These are phyloP conservation scores for Pyrenochaeta sp. DNA, from an alignment of 2,329 filamentous ascomycete species.

Conservation along the genomic window DNA sequence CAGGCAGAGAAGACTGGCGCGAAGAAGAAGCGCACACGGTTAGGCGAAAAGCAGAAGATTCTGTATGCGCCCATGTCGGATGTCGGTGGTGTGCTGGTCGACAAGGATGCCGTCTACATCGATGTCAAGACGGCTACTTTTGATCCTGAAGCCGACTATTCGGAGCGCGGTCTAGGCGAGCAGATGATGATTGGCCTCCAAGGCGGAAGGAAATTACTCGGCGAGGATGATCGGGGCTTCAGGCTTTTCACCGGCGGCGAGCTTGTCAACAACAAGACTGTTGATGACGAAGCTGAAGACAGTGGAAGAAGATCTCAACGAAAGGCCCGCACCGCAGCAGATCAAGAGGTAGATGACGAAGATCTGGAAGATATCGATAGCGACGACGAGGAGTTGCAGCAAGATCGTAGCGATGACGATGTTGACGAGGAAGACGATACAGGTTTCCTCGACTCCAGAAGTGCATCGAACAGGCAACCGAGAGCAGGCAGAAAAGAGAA, in stretches of 20 bases:
- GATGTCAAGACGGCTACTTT: slow-evolving; percentile 77
- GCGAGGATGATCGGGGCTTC: slow-evolving; percentile 81
- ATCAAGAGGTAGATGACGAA: slow-evolving; percentile 60
- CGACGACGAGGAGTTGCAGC: slow-evolving; percentile 63
- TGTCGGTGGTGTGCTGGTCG: slow-evolving; percentile 92
- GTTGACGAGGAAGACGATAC: slow-evolving; percentile 62
- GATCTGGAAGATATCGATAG: slow-evolving; percentile 57
- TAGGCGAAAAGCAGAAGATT: slow-evolving; percentile 97
- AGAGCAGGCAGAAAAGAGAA: slow-evolving; percentile 39
- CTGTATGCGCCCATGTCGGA: slow-evolving; percentile 98
- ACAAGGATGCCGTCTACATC: slow-evolving; percentile 96
- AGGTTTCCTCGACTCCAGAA: slow-evolving; percentile 51
- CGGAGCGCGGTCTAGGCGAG: slow-evolving; percentile 89
- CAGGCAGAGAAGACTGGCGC: slow-evolving; percentile 83
- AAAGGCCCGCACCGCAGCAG: slow-evolving; percentile 56
- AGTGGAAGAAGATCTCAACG: slow-evolving; percentile 62
- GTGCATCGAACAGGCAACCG: slow-evolving; percentile 48
- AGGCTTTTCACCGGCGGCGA: slow-evolving; percentile 84
- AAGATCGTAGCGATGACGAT: slow-evolving; percentile 55
- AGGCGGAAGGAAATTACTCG: slow-evolving; percentile 79
- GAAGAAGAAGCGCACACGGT: slow-evolving; percentile 77
- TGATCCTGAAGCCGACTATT: slow-evolving; percentile 65
- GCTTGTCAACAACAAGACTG: slow-evolving; percentile 65
- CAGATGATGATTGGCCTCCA: slow-evolving; percentile 93
- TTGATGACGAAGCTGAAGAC: slow-evolving; percentile 64